These are phyloP conservation scores for Pseudofabraea citricarpa DNA, from an alignment of 2,329 filamentous ascomycete species.

Conservation along the genomic window DNA sequence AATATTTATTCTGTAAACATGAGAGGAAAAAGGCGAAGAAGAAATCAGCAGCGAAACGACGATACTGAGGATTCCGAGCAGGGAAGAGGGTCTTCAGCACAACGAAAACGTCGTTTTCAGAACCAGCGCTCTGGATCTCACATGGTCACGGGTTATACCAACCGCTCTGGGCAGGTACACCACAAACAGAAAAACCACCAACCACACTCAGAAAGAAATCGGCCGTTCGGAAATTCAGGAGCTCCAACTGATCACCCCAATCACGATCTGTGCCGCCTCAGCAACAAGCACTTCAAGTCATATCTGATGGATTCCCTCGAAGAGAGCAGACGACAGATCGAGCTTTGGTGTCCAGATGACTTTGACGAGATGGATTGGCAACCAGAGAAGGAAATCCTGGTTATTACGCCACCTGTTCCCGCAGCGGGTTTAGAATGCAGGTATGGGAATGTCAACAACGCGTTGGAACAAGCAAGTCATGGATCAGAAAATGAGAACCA, in stretches of 20 bases:
- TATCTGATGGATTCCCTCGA: constrained; percentile 4
- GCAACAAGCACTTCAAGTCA: constrained; percentile 8
- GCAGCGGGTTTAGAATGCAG: no score
- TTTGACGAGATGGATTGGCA: constrained; percentile 23
- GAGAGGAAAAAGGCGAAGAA: background rate
- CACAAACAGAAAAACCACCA: background rate
- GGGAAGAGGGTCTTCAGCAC: background rate
- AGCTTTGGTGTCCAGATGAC: constrained; percentile 18
- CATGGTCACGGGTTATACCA: background rate
- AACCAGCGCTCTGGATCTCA: background rate
- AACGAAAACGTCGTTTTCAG: background rate
- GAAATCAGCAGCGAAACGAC: background rate
- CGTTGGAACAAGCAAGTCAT: no score
- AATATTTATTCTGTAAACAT: background rate
- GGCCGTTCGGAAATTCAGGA: background rate
- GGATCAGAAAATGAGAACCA: no score
- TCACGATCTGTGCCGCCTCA: background rate
- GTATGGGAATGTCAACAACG: no score
- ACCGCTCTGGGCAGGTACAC: no score
- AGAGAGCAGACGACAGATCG: constrained; percentile 7
- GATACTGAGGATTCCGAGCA: background rate
- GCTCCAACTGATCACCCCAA: background rate
- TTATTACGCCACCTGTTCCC: constrained; percentile 10
- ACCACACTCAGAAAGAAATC: background rate
- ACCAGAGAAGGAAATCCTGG: constrained; percentile 11